These are phyloP conservation scores for Auriscalpium orientale DNA, from an alignment of 768 basidiomycete species.

Conservation along the genomic window DNA sequence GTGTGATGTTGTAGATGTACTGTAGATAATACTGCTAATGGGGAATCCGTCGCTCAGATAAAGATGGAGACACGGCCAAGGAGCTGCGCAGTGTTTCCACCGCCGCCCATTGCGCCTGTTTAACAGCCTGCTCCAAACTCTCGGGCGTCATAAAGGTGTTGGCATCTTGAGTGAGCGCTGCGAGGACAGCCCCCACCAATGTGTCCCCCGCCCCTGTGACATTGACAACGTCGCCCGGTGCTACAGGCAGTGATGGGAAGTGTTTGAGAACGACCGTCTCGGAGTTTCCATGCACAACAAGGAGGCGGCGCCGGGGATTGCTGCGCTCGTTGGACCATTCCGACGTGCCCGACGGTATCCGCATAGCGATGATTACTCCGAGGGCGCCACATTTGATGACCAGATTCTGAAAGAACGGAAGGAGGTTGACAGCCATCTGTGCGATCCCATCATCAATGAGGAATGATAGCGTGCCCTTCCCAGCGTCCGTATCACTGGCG, in stretches of 20 bases:
- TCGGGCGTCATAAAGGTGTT: constrained; percentile 38
- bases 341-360: constrained; percentile 35
- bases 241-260: constrained; percentile 50
- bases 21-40: too few relatives aligned
- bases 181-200: constrained; percentile 78
- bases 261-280: constrained; percentile 59
- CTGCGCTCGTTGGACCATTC: constrained; percentile 46
- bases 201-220: constrained; percentile 94
- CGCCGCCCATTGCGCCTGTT: constrained; percentile 59
- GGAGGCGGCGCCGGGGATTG: constrained; percentile 36
- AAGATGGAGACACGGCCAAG: constrained; percentile 56
- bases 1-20: too few relatives aligned
- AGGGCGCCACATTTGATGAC: constrained; percentile 78
- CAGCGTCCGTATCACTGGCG: constrained; percentile 29
- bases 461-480: constrained; percentile 47
- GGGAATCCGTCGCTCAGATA: constrained; percentile 28
- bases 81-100: constrained; percentile 49
- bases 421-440: constrained; percentile 73
- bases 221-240: constrained; percentile 37
- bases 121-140: constrained; percentile 37
- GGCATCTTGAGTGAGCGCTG: constrained; percentile 41
- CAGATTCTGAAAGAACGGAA: constrained; percentile 80
- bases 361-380: constrained; percentile 61
- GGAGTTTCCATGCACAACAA: constrained; percentile 43
- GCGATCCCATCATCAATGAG: constrained; percentile 63